Conservation (phyloP, 441 rosid genomes). For the Hura crepitans region DNA sequence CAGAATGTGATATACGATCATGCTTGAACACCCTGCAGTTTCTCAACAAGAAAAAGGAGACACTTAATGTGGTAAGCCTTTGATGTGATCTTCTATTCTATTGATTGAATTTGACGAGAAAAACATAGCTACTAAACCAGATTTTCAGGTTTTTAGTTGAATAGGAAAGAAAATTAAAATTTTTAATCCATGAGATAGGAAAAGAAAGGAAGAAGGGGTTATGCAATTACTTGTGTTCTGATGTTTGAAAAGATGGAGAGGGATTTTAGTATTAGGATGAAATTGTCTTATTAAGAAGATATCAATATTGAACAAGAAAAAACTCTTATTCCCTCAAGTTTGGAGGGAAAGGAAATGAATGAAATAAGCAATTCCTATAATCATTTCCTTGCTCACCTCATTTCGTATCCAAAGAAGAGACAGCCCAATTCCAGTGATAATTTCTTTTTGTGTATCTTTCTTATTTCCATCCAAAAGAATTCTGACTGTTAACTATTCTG, state of each 20-base stretch:
- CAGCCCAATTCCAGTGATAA: too few species aligned
- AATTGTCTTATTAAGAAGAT: background rate
- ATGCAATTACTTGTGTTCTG: background rate
- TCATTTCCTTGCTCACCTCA: background rate
- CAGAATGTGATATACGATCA: constrained; percentile 95
- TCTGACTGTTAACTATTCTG: background rate
- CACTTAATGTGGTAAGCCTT: constrained; percentile 71
- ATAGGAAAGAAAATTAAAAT: background rate
- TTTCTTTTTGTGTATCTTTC: background rate
- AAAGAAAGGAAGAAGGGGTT: background rate
- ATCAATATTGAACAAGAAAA: background rate
- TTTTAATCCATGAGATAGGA: background rate
- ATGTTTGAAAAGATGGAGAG: background rate
- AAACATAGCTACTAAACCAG: background rate
- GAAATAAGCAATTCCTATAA: background rate
- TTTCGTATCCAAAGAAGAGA: background rate
- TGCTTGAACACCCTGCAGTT: constrained; percentile 97
- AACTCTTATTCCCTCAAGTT: background rate
- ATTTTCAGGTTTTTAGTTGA: background rate
- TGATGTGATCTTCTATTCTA: constrained; percentile 9
- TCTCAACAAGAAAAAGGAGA: constrained; percentile 84
- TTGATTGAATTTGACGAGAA: background rate
- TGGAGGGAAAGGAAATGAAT: background rate
- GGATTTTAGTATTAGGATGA: background rate
- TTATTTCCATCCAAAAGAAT: background rate